These are phyloP conservation scores for Saccharomycopsis selenospora DNA, from an alignment of 805 yeast species.

Conservation along the genomic window DNA sequence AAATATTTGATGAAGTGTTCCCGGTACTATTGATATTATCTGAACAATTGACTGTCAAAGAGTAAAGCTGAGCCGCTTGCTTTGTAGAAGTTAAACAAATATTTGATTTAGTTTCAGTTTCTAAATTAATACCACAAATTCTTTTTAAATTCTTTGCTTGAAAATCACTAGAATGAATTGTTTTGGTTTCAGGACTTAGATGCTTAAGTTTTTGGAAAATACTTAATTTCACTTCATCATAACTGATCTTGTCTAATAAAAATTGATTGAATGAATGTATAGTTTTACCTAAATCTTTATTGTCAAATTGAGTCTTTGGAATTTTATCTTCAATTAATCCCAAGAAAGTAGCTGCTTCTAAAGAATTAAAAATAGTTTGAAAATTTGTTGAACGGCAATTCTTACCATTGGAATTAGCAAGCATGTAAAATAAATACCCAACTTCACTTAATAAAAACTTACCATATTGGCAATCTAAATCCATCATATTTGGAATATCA, in stretches of 20 bases:
- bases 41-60: conserved; percentile 39
- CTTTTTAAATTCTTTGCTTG: conserved; percentile 23
- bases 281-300: conserved; percentile 33
- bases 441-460: conserved; percentile 64
- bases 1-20: neutral
- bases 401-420: conserved; percentile 68
- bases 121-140: conserved; percentile 38
- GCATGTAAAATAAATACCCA: conserved; percentile 89
- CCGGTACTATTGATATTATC: neutral
- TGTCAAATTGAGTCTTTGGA: conserved; percentile 24
- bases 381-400: conserved; percentile 82
- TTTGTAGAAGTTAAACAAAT: conserved; percentile 35
- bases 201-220: neutral
- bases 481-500: neutral
- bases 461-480: conserved; percentile 17
- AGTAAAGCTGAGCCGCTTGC: conserved; percentile 31
- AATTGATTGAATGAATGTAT: conserved; percentile 53
- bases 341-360: conserved; percentile 43
- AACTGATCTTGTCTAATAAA: conserved; percentile 43
- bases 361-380: conserved; percentile 42
- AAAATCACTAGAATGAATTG: neutral
- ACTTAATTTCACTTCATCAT: conserved; percentile 36
- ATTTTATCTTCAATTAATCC: conserved; percentile 41
- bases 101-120: conserved; percentile 35
- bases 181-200: neutral